These are phyloP conservation scores for Citrus hindsii DNA, from an alignment of 345 rosid genomes.

Conservation along the genomic window DNA sequence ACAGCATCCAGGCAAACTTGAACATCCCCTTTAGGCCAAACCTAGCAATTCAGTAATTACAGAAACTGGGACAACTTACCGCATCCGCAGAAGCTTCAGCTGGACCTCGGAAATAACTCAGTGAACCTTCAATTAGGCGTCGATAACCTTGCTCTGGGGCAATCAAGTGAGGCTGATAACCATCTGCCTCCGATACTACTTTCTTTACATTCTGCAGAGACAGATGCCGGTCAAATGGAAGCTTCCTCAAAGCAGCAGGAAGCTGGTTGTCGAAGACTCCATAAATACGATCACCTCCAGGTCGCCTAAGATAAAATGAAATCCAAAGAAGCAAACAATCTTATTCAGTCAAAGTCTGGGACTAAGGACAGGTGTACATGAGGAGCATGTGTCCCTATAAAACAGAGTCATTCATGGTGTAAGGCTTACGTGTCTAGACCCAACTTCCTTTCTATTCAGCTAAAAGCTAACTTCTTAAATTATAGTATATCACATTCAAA, in stretches of 20 bases:
- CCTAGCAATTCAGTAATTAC: not conserved
- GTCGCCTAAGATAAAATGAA: constrained; percentile 43
- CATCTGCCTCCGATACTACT: constrained; percentile 83
- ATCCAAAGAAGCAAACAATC: not conserved
- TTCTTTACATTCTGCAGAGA: constrained; percentile 72
- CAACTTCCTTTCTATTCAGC: not conserved
- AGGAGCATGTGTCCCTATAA: not conserved
- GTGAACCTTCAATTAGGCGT: constrained; percentile 63
- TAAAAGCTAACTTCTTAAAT: not conserved
- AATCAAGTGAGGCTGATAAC: constrained; percentile 84
- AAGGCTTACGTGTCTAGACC: not conserved
- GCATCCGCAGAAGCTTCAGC: constrained; percentile 90
- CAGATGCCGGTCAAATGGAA: constrained; percentile 85
- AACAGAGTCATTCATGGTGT: not conserved
- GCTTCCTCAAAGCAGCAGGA: constrained; percentile 84
- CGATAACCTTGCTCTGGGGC: constrained; percentile 90
- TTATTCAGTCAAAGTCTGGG: not conserved
- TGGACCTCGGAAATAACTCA: constrained; percentile 78
- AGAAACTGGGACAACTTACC: constrained; percentile 37
- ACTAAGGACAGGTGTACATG: not conserved
- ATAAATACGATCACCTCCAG: constrained; percentile 84
- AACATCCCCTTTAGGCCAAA: not conserved
- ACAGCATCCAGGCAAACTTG: too few species aligned
- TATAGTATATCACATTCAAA: not conserved
- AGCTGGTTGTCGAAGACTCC: constrained; percentile 86